phyloP scores from a whole-genome alignment of 164 flowering plant genomes.

The Houttuynia cordata region DNA sequence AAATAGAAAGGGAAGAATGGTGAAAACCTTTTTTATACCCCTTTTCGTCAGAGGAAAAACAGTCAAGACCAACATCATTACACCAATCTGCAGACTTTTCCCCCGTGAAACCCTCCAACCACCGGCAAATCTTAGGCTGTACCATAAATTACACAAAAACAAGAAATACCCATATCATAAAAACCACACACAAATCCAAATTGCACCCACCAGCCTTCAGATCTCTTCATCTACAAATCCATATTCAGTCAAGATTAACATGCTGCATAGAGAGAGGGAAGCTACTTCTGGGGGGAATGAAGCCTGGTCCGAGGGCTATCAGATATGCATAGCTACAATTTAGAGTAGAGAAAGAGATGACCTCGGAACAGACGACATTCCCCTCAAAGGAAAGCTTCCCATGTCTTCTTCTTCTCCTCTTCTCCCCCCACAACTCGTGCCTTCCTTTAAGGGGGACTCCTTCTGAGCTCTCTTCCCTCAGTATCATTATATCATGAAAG shows the following conservation, averaged over 20 bases:
- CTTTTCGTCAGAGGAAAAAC: conserved; percentile 17
- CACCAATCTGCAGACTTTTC: conserved; percentile 37
- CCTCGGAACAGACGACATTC: conserved; percentile 90
- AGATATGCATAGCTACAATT: conserved; percentile 17
- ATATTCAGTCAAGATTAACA: neutral
- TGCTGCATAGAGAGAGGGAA: conserved; percentile 6
- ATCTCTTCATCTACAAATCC: neutral
- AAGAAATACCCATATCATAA: neutral
- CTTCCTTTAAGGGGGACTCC: conserved; percentile 11
- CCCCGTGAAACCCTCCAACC: conserved; percentile 11
- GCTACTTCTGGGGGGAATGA: conserved; percentile 61
- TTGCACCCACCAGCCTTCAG: conserved; percentile 6
- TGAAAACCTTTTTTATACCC: conserved; percentile 16
- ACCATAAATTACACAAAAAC: neutral
- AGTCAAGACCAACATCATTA: conserved; percentile 44
- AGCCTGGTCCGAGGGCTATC: conserved; percentile 59
- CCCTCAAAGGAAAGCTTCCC: conserved; percentile 52
- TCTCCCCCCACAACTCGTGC: conserved; percentile 11
- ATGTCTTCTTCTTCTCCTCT: neutral
- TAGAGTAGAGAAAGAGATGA: conserved; percentile 1
- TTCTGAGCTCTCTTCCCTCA: conserved; percentile 1
- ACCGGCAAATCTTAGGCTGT: neutral
- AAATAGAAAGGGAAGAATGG: conserved; percentile 20
- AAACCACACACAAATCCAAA: neutral
- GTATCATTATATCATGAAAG: conserved; percentile 6